A percentile compares a stretch with the other conserved stretches of the same genome.
Conservation (phyloP, 768 basidiomycete species). For the Phaffia tasmanica region DNA sequence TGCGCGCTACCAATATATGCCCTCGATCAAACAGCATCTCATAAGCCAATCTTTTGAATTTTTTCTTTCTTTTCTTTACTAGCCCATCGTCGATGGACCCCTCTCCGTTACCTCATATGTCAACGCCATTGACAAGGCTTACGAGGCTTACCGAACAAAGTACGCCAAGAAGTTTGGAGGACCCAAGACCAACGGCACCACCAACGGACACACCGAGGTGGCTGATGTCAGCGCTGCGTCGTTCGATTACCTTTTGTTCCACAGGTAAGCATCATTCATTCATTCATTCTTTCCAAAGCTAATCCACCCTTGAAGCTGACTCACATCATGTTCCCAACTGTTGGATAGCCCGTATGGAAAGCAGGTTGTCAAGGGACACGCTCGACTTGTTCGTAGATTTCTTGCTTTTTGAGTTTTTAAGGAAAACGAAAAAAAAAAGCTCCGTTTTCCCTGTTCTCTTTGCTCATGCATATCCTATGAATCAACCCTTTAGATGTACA, state of each 20-base stretch:
- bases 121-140: conserved; percentile 81
- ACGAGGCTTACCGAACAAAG: conserved; percentile 73
- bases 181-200: conserved; percentile 31
- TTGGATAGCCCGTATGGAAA: conserved; percentile 78
- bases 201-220: conserved; percentile 27
- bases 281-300: not conserved
- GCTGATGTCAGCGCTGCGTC: conserved; percentile 59
- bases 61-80: not conserved
- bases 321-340: not conserved
- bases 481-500: conserved; percentile 46
- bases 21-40: not conserved
- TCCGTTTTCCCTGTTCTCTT: not conserved
- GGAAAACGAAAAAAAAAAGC: too few species aligned
- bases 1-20: not conserved
- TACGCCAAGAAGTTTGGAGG: conserved; percentile 44
- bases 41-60: not conserved
- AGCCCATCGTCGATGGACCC: conserved; percentile 90
- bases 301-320: not conserved
- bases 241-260: conserved; percentile 90
- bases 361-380: conserved; percentile 94
- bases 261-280: conserved; percentile 40
- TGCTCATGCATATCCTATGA: not conserved
- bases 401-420: not conserved
- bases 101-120: conserved; percentile 92
- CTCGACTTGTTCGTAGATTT: conserved; percentile 51